Percentiles rank a stretch among this genome's conserved stretches.
Evolutionary conservation across 2,329 filamentous ascomycete species (phyloP).

Genomic region (Aspergillus sp.): DNA sequence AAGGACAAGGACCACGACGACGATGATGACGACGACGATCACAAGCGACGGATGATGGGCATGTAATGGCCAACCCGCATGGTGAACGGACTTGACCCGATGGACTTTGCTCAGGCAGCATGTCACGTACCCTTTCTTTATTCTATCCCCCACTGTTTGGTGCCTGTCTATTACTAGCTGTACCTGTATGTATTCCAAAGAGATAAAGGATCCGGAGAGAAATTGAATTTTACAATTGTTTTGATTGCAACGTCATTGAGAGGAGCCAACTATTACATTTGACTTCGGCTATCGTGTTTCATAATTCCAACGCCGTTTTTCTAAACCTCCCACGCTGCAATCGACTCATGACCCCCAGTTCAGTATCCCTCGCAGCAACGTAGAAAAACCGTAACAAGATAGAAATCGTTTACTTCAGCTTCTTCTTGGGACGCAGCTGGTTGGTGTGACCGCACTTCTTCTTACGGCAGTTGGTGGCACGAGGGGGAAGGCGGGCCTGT

Average conservation of each 20-base stretch:
- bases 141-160: slow-evolving; percentile 1
- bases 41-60: slow-evolving; percentile 30
- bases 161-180: slow-evolving; percentile 12
- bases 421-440: slow-evolving; percentile 99
- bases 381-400: slow-evolving; percentile 47
- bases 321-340: slow-evolving; percentile 33
- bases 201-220: slow-evolving; percentile 7
- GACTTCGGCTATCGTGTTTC: slow-evolving; percentile 36
- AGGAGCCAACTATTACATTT: slow-evolving; percentile 36
- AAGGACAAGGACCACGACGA: slow-evolving; percentile 32
- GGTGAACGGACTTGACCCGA: neutral
- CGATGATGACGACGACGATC: slow-evolving; percentile 26
- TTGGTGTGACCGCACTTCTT: slow-evolving; percentile 99
- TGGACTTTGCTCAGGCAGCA: slow-evolving; percentile 16
- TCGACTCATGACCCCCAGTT: slow-evolving; percentile 30
- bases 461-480: slow-evolving; percentile 99
- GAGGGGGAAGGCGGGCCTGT: slow-evolving; percentile 80
- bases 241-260: slow-evolving; percentile 34
- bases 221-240: slow-evolving; percentile 37
- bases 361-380: slow-evolving; percentile 32
- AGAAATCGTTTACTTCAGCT: slow-evolving; percentile 74
- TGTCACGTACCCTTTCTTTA: neutral
- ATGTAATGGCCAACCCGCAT: slow-evolving; percentile 8
- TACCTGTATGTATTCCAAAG: slow-evolving; percentile 13
- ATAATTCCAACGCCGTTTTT: slow-evolving; percentile 39